phyloP scores from a whole-genome alignment of 1,284 basidiomycete genomes.

The Leccinum huronense region DNA sequence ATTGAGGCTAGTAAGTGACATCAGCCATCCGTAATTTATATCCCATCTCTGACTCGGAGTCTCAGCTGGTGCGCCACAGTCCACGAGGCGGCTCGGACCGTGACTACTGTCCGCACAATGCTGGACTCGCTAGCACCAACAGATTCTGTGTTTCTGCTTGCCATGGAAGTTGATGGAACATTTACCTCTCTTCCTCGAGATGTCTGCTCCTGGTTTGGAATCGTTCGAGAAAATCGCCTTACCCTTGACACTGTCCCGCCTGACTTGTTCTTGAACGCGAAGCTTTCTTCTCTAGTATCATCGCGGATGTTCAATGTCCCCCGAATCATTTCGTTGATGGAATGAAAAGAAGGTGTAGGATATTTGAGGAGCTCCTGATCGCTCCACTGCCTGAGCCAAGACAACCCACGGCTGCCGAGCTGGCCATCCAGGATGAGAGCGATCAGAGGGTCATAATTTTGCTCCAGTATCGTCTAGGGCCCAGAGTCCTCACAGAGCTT shows the following conservation, averaged over 20 bases:
- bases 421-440: constrained; percentile 79
- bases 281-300: constrained; percentile 75
- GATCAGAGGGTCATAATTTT: constrained; percentile 81
- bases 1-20: constrained; percentile 91
- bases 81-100: constrained; percentile 70
- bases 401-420: constrained; percentile 78
- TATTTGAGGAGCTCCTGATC: constrained; percentile 84
- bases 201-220: constrained; percentile 91
- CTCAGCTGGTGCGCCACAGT: constrained; percentile 85
- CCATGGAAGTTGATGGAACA: constrained; percentile 74
- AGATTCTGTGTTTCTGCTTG: constrained; percentile 90
- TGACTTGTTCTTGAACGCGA: constrained; percentile 45
- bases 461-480: constrained; percentile 81
- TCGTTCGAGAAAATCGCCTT: constrained; percentile 73
- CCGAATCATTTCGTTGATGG: constrained; percentile 93
- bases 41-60: constrained; percentile 66
- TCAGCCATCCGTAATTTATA: constrained; percentile 94
- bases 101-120: constrained; percentile 82
- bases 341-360: constrained; percentile 76
- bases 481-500: constrained; percentile 74
- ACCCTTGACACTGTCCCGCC: constrained; percentile 51
- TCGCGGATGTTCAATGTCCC: constrained; percentile 67
- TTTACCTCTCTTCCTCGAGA: constrained; percentile 75
- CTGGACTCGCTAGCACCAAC: constrained; percentile 88
- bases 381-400: constrained; percentile 90